Conservation (phyloP, 805 yeast species). For the Maudiozyma serrabonitensis region DNA sequence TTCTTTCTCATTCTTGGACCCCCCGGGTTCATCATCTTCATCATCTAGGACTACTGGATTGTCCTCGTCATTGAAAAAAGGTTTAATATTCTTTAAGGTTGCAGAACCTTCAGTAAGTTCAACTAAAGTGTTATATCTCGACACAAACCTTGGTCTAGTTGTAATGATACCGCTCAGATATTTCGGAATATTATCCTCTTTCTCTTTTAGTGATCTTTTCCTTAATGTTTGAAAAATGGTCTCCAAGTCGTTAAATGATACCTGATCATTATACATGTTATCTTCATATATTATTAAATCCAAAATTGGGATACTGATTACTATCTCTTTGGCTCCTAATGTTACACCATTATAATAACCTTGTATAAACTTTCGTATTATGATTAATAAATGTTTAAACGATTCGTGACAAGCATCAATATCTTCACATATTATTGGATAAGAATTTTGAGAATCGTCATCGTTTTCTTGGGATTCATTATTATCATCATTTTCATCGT, state of each 20-base stretch:
- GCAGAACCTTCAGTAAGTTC: conserved; percentile 28
- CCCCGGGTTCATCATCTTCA: conserved; percentile 11
- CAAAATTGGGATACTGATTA: conserved; percentile 20
- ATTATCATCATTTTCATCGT: conserved; percentile 5
- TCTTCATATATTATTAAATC: conserved; percentile 28
- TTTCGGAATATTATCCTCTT: conserved; percentile 16
- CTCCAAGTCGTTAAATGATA: conserved; percentile 24
- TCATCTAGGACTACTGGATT: conserved; percentile 29
- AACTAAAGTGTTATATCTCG: conserved; percentile 27
- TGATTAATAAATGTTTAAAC: conserved; percentile 15
- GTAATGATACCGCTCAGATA: conserved; percentile 12
- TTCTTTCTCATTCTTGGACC: conserved; percentile 16
- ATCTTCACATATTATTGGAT: conserved; percentile 17
- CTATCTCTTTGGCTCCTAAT: conserved; percentile 23
- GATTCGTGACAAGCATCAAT: conserved; percentile 8
- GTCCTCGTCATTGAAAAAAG: conserved; percentile 25
- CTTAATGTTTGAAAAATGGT: conserved; percentile 24
- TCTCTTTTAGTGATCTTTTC: conserved; percentile 17
- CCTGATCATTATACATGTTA: conserved; percentile 25
- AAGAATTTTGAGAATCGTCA: conserved; percentile 4
- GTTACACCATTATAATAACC: conserved; percentile 14
- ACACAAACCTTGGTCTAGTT: conserved; percentile 25
- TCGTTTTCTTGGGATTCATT: conserved; percentile 4
- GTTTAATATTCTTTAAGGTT: conserved; percentile 21
- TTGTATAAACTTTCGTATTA: conserved; percentile 20